Conservation (phyloP, 129 eudicot genomes). For the Gnaphalium uliginosum region DNA sequence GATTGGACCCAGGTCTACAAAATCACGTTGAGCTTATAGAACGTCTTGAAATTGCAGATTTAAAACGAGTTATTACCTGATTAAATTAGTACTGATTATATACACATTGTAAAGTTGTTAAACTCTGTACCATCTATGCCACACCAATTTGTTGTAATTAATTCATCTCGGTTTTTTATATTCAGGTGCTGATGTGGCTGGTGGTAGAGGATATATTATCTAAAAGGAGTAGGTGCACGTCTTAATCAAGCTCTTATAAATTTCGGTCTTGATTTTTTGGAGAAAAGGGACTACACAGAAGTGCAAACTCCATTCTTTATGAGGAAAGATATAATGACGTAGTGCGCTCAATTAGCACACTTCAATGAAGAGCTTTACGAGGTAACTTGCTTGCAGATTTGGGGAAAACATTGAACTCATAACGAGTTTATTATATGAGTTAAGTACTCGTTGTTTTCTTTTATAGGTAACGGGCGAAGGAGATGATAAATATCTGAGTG, state of each 20-base stretch:
- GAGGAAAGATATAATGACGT: conserved; percentile 87
- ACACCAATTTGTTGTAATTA: too few species aligned
- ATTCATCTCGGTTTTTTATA: background rate
- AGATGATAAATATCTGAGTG: conserved; percentile 93
- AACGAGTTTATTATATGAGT: background rate
- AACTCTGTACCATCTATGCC: background rate
- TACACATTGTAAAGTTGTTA: background rate
- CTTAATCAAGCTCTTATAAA: conserved; percentile 94
- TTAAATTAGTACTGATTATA: background rate
- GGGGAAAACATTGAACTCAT: background rate
- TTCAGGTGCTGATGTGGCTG: conserved; percentile 89
- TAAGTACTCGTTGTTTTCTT: background rate
- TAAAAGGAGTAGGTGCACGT: conserved; percentile 77
- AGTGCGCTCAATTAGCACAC: conserved; percentile 91
- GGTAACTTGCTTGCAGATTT: conserved; percentile 40
- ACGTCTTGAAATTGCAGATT: conserved; percentile 83
- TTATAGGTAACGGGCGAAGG: conserved; percentile 86
- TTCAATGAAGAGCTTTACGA: conserved; percentile 97
- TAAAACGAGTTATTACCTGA: conserved; percentile 49
- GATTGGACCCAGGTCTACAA: conserved; percentile 62
- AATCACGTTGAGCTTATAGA: conserved; percentile 96
- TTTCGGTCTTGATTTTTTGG: conserved; percentile 72
- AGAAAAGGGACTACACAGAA: conserved; percentile 52
- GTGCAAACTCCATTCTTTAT: conserved; percentile 87
- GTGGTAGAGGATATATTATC: conserved; percentile 92